A percentile compares a stretch with the other conserved stretches of the same genome.
These are phyloP conservation scores for Sarocladium brachiariae DNA, from an alignment of 2,329 filamentous ascomycete species.

Conservation along the genomic window DNA sequence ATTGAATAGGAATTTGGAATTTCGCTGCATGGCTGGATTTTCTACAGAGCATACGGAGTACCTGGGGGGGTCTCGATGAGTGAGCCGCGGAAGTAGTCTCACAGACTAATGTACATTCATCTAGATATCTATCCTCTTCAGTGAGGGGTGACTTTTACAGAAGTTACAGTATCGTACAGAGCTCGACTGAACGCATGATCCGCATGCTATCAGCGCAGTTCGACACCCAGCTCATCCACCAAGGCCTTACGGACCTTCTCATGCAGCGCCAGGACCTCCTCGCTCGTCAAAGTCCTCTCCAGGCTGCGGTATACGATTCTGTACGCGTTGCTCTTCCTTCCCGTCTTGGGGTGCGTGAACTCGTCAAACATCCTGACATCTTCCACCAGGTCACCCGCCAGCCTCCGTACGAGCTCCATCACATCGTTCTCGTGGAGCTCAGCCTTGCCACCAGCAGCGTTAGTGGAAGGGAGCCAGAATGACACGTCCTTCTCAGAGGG, in stretches of 20 bases:
- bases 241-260: slow-evolving; percentile 57
- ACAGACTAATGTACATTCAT: no score
- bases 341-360: slow-evolving; percentile 82
- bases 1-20: no score
- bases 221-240: slow-evolving; percentile 67
- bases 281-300: slow-evolving; percentile 81
- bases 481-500: slow-evolving; percentile 86
- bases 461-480: slow-evolving; percentile 64
- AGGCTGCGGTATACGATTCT: slow-evolving; percentile 89
- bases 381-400: slow-evolving; percentile 79
- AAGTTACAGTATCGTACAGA: no score
- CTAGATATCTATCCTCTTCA: no score
- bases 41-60: no score
- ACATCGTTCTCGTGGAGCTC: slow-evolving; percentile 89
- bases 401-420: slow-evolving; percentile 86
- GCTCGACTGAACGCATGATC: no score
- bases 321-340: slow-evolving; percentile 80
- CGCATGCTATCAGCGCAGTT: slow-evolving; percentile 33
- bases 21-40: no score
- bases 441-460: slow-evolving; percentile 38
- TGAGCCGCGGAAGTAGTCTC: no score
- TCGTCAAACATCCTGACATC: slow-evolving; percentile 79
- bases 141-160: no score
- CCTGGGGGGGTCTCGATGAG: no score
- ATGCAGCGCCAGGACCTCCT: slow-evolving; percentile 73